Conservation (phyloP, 805 yeast genomes). For the Pichia exigua region DNA sequence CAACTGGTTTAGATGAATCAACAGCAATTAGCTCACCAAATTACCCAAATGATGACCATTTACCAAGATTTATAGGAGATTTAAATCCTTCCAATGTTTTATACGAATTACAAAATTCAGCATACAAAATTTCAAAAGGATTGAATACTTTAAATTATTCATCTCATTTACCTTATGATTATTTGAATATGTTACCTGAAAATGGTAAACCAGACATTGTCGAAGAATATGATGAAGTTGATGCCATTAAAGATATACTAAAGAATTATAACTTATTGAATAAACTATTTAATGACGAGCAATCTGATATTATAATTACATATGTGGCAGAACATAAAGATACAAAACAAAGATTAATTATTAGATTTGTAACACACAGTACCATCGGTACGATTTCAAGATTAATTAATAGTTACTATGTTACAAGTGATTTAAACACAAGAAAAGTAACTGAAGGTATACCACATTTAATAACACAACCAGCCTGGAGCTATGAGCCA, state of each 20-base stretch:
- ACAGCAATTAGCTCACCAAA: background rate
- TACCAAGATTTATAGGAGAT: background rate
- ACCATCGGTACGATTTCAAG: slow-evolving; percentile 12
- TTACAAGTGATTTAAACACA: slow-evolving; percentile 5
- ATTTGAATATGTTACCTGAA: slow-evolving; percentile 6
- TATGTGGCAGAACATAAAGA: slow-evolving; percentile 9
- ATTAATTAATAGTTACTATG: slow-evolving; percentile 10
- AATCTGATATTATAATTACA: slow-evolving; percentile 5
- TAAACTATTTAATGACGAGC: slow-evolving; percentile 5
- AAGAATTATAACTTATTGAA: slow-evolving; percentile 14
- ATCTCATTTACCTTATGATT: slow-evolving; percentile 6
- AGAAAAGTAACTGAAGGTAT: background rate
- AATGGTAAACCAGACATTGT: background rate
- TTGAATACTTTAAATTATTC: background rate
- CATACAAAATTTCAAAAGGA: background rate
- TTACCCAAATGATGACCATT: background rate
- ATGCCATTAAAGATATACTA: background rate
- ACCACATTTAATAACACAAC: background rate
- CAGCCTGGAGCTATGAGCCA: slow-evolving; percentile 5
- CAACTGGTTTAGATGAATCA: background rate
- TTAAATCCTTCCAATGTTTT: background rate
- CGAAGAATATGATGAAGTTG: background rate
- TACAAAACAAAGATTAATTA: slow-evolving; percentile 5
- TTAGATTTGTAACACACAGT: slow-evolving; percentile 10
- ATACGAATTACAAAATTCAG: slow-evolving; percentile 1